Evolutionary conservation across 1,284 basidiomycete genomes (phyloP), one percentile per base, ranked within the genome.

Genomic region (Cutaneotrichosporon cavernicola): DNA sequence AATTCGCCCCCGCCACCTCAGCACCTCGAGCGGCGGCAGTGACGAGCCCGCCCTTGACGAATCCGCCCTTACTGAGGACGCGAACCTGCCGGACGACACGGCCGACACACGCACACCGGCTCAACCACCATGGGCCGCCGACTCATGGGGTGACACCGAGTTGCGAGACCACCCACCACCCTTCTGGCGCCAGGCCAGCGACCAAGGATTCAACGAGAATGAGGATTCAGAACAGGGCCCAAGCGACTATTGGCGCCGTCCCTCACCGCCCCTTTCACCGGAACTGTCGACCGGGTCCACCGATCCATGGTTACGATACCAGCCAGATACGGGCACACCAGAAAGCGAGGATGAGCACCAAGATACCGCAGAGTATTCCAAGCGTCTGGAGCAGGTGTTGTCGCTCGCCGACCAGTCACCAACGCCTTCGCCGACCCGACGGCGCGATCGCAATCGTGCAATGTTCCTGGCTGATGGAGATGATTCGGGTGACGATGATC

Each of bases 231-330:
- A 64, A 49, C 61, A 64, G 10, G 65, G 65, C 2, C 67, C 69
- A 13, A 70, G 69, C 58, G 69, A 70, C 47, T 70, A 70, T 56
- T 68, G 66, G 69, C 62, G 59, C 4, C 59, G 65, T 26, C 62
- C 62, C 9, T 61, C 62, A 10, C 59, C 63, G 5, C 11, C 63
- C 9, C 50, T 63, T 14, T 50, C 52, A 5, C 64, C 64, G 1
- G 64, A 56, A 10, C 22, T 61, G 31, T 14, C 53, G 31, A 31
- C 58, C 1, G 55, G 52, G 21, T 21, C 22, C 26, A 30, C 51
- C 56, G 32, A 61, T 58, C 36, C 64, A 52, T 65, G 64, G 64
- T 21, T 62, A 13, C 64, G 57, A 7, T 16, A 51, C 38, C 32
- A 49, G 18, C 18, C n/a, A 9, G 34, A 40, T 26, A 40, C 50